These are phyloP conservation scores for Candida tropicalis DNA, from an alignment of 1,139 yeast genomes.

Conservation along the genomic window DNA sequence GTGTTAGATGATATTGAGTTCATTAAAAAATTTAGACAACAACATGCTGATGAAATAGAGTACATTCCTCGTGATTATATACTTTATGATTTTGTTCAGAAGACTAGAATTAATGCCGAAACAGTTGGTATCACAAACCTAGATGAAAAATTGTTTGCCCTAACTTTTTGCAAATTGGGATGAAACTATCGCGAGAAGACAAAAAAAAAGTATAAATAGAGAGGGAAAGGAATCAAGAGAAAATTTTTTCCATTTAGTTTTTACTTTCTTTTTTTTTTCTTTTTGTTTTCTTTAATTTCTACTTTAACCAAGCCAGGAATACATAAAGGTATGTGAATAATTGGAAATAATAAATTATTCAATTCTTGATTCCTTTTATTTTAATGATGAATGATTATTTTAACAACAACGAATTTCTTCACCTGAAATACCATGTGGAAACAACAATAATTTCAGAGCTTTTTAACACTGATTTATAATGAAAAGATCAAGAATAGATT, in stretches of 20 bases:
- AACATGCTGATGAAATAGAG: conserved; percentile 4
- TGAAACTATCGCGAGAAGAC: neutral
- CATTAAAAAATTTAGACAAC: conserved; percentile 6
- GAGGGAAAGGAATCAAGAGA: neutral
- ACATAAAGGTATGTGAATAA: conserved; percentile 1
- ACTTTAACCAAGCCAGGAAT: neutral
- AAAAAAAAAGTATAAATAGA: neutral
- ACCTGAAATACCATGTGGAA: conserved; percentile 62
- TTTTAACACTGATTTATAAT: conserved; percentile 59
- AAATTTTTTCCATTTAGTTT: neutral
- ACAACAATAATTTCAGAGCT: conserved; percentile 60
- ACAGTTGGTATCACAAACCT: conserved; percentile 7
- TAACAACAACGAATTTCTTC: conserved; percentile 64
- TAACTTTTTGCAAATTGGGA: conserved; percentile 10
- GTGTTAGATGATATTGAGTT: conserved; percentile 10
- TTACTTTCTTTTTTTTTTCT: conserved; percentile 6
- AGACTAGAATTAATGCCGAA: conserved; percentile 11
- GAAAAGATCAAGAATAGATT: neutral
- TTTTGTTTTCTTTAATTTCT: conserved; percentile 1
- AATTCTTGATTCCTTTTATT: conserved; percentile 6
- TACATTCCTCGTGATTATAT: conserved; percentile 12
- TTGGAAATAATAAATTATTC: neutral
- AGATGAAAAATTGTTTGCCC: conserved; percentile 8
- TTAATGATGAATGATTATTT: conserved; percentile 41
- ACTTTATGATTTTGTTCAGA: conserved; percentile 9